Evolutionary conservation across 148 eudicot genomes (phyloP), one percentile per base, ranked within the genome.

Genomic region (Rheum nobile): DNA sequence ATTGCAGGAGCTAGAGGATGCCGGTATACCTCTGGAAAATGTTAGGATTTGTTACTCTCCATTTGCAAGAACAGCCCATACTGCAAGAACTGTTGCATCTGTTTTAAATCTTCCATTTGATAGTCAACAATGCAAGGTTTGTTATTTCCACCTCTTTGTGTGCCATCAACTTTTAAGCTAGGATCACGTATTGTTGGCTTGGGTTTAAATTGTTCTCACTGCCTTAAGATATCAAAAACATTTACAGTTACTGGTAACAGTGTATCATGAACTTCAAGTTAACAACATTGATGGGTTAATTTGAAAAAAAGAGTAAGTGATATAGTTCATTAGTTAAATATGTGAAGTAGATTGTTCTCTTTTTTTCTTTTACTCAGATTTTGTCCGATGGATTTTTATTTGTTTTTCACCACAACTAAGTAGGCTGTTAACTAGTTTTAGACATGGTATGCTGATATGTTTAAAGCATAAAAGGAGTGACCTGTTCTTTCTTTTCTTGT

Each of bases 31-130:
- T 8, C 57, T 90, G 43, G 86, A 90, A 54, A 86, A 81, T 69
- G 91, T 88, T 31, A 83, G 96, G 74, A 87, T 95, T 69, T 95
- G 98, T 83, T 95, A 90, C 82, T 95, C 98, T 72, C 98, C 98
- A 21, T 95, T 95, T 75, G 81, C 98, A 47, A 87, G 98, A 85
- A 95, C 97, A 35, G 79, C 69, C 75, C 96, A 95, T 79, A 95
- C 98, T 46, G 97, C 97, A 52, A 74, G 82, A 80, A 87, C 79
- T 68, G 97, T 87, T 77, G 91, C 97, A 72, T 88, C 93, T 75
- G 91, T 88, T 61, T 72, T 95, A 74, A 75, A 86, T 84, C 73
- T 91, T 79, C 83, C 96, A 37, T 86, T 91, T 82, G 91, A 91
- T 73, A 88, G 89, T 59, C 88, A 83, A 76, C 92, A 91, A 72